Conservation (phyloP, 78 protist genomes). For the Emiliania huxleyi region DNA sequence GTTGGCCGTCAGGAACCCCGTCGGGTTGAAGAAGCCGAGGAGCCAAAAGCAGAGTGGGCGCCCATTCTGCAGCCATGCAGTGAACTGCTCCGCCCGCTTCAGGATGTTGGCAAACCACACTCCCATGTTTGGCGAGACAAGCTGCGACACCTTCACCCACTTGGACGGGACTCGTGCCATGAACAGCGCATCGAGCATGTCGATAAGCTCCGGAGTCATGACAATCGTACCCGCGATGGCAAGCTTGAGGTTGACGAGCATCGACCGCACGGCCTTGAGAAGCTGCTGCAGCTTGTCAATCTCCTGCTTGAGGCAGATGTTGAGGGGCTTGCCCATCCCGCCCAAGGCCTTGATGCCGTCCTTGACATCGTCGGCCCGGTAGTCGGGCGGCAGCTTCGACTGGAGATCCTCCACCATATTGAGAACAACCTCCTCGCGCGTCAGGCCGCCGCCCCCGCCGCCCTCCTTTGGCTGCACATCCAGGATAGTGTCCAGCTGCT, state of each 20-base stretch:
- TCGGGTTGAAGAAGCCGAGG: constrained; percentile 83
- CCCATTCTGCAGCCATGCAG: constrained; percentile 65
- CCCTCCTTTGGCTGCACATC: constrained; percentile 80
- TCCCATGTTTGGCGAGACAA: constrained; percentile 32
- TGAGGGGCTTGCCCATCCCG: constrained; percentile 62
- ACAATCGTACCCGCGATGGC: constrained; percentile 84
- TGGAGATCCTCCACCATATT: constrained; percentile 58
- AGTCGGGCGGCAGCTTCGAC: constrained; percentile 68
- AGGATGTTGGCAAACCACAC: constrained; percentile 73
- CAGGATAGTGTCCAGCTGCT: constrained; percentile 62
- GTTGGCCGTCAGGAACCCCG: constrained; percentile 82
- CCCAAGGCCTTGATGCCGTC: constrained; percentile 7
- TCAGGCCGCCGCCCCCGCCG: constrained; percentile 63
- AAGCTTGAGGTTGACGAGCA: constrained; percentile 60
- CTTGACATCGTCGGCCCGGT: constrained; percentile 38
- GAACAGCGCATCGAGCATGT: constrained; percentile 56
- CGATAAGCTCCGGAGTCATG: constrained; percentile 64
- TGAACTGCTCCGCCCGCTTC: constrained; percentile 62
- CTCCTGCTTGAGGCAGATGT: constrained; percentile 79
- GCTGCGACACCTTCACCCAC: constrained; percentile 52
- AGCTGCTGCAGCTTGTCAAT: constrained; percentile 68
- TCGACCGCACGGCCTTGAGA: constrained; percentile 41
- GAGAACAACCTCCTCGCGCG: constrained; percentile 70
- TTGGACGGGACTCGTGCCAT: constrained; percentile 66
- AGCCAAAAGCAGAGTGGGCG: constrained; percentile 73